Percentiles rank a stretch among this genome's conserved stretches.
phyloP scores from a whole-genome alignment of 1,139 yeast genomes.

The Taphrina sp. region DNA sequence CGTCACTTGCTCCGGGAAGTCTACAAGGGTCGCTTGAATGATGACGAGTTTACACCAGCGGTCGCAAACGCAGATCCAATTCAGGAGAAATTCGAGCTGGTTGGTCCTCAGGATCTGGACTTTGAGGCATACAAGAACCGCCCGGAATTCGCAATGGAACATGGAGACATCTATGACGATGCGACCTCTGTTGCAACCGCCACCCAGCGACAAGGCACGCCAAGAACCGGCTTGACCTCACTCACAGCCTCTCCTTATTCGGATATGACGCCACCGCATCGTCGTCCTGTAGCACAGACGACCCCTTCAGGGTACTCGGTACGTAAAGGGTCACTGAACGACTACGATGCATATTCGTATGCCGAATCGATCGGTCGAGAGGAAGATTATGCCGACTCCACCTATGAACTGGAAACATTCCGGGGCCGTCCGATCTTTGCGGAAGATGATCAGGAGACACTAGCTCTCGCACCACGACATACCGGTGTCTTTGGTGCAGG shows the following conservation, averaged over 20 bases:
- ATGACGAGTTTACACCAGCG: constrained; percentile 18
- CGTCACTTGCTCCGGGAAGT: constrained; percentile 40
- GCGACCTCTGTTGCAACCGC: background rate
- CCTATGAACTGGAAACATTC: background rate
- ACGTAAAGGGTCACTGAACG: too few relatives aligned
- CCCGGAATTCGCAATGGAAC: constrained; percentile 34
- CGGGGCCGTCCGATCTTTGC: background rate
- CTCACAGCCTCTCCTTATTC: too few relatives aligned
- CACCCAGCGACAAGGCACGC: too few relatives aligned
- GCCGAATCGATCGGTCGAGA: too few relatives aligned
- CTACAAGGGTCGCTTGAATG: constrained; percentile 33
- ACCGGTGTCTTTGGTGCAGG: background rate
- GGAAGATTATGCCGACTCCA: background rate
- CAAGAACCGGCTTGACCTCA: too few relatives aligned
- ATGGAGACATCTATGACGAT: constrained; percentile 9
- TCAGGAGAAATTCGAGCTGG: constrained; percentile 41
- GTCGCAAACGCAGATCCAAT: constrained; percentile 20
- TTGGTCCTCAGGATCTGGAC: constrained; percentile 41
- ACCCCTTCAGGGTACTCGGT: too few relatives aligned
- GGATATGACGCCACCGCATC: too few relatives aligned
- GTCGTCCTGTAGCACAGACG: too few relatives aligned
- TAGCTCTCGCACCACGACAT: too few relatives aligned
- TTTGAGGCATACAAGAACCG: constrained; percentile 39
- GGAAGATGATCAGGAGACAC: background rate
- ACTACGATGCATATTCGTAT: too few relatives aligned